These are phyloP conservation scores for Phytophthora syringae DNA, from an alignment of 352 stramenopile genomes.

Conservation along the genomic window DNA sequence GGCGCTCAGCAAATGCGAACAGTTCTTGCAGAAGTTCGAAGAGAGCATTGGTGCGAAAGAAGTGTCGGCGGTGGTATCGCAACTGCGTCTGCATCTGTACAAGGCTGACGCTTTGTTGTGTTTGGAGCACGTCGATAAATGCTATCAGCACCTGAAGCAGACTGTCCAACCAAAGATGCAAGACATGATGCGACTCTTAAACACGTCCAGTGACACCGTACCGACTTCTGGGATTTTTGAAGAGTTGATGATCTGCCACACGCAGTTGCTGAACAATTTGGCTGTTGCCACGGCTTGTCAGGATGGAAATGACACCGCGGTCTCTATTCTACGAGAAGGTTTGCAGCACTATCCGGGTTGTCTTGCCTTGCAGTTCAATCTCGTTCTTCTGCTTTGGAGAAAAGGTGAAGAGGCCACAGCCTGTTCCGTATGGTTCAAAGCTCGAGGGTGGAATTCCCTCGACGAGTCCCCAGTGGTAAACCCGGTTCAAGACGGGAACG, in stretches of 20 bases:
- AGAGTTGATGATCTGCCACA: slow-evolving; percentile 53
- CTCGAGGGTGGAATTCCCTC: slow-evolving; percentile 58
- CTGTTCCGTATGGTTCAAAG: slow-evolving; percentile 73
- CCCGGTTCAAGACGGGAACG: too few species aligned
- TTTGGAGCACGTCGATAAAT: slow-evolving; percentile 75
- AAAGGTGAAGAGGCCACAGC: slow-evolving; percentile 50
- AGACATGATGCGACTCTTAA: slow-evolving; percentile 11
- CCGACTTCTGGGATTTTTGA: not conserved
- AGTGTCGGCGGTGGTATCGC: not conserved
- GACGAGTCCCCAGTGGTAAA: slow-evolving; percentile 12
- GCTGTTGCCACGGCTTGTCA: slow-evolving; percentile 58
- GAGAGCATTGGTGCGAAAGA: not conserved
- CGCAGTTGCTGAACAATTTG: slow-evolving; percentile 80
- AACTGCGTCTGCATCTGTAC: slow-evolving; percentile 59
- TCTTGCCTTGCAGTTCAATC: slow-evolving; percentile 70
- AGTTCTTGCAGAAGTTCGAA: slow-evolving; percentile 25
- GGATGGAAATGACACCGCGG: slow-evolving; percentile 40
- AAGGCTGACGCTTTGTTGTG: slow-evolving; percentile 80
- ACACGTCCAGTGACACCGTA: not conserved
- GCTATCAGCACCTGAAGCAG: slow-evolving; percentile 44
- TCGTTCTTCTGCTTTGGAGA: slow-evolving; percentile 79
- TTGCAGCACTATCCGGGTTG: slow-evolving; percentile 47
- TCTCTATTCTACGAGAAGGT: slow-evolving; percentile 55
- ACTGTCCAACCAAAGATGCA: slow-evolving; percentile 40
- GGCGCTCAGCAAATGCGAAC: slow-evolving; percentile 53